Conservation (phyloP, 208 protist genomes). For the Endotrypanum monterogeii region DNA sequence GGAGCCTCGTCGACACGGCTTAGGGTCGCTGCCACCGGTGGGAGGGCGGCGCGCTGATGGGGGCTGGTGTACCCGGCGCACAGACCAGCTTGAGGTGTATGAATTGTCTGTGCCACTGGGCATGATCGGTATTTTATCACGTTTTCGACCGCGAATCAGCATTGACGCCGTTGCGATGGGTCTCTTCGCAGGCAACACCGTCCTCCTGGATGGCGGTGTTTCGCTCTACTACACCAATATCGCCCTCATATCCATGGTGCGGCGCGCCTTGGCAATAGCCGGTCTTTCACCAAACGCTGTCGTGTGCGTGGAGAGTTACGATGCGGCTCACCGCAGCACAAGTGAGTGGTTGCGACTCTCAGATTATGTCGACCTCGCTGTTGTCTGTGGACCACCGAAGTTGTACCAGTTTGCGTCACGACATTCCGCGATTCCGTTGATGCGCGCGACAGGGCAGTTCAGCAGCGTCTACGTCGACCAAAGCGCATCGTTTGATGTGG, state of each 20-base stretch:
- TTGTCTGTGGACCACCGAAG: conserved; percentile 59
- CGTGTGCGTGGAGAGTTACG: conserved; percentile 52
- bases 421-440: conserved; percentile 47
- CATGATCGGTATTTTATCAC: conserved; percentile 55
- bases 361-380: conserved; percentile 47
- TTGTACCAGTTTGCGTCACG: conserved; percentile 47
- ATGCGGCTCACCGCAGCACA: conserved; percentile 31
- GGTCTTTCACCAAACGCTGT: conserved; percentile 40
- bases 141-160: conserved; percentile 54
- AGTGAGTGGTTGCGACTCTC: conserved; percentile 46
- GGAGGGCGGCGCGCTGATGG: not conserved
- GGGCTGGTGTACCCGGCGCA: conserved; percentile 24
- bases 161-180: conserved; percentile 54
- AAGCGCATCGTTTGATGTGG: conserved; percentile 53
- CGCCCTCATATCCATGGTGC: conserved; percentile 36
- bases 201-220: conserved; percentile 54
- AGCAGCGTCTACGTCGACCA: conserved; percentile 63
- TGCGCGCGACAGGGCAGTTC: conserved; percentile 46
- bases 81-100: conserved; percentile 32
- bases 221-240: conserved; percentile 46
- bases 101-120: conserved; percentile 58
- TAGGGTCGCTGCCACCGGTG: not conserved
- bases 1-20: not conserved
- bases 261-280: conserved; percentile 32
- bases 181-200: conserved; percentile 52